Percentiles rank a stretch among this genome's conserved stretches.
These are phyloP conservation scores for Candida railenensis DNA, from an alignment of 805 yeast genomes.

Conservation along the genomic window DNA sequence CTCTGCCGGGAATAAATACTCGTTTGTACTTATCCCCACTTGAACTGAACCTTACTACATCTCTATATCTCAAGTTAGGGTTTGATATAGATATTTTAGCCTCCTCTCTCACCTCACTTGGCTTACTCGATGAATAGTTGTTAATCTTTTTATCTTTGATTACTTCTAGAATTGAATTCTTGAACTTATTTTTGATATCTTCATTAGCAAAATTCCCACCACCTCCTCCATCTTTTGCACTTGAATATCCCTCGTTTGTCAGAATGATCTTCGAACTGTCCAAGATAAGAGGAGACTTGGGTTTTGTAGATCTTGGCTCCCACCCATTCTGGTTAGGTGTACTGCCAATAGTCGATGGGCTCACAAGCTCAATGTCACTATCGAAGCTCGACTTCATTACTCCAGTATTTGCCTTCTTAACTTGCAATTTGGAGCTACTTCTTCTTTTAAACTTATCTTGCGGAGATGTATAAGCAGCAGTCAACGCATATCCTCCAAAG, in stretches of 20 bases:
- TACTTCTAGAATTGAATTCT: conserved; percentile 1
- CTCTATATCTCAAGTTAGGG: conserved; percentile 13
- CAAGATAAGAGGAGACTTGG: background rate
- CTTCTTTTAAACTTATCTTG: background rate
- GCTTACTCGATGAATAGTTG: background rate
- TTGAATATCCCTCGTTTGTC: background rate
- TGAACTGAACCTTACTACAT: conserved; percentile 23
- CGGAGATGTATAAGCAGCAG: background rate
- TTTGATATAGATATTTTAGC: background rate
- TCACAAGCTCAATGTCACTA: background rate
- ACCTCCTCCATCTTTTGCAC: background rate
- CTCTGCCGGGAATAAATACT: conserved; percentile 47
- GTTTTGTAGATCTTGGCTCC: background rate
- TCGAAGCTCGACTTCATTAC: background rate
- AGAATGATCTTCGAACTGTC: background rate
- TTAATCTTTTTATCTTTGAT: background rate
- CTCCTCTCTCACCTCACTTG: background rate
- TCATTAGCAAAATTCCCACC: background rate
- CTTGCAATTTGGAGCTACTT: too few relatives aligned
- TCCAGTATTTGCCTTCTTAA: background rate
- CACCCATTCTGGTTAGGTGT: background rate
- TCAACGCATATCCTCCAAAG: background rate
- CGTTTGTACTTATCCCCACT: conserved; percentile 43
- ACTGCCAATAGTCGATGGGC: background rate
- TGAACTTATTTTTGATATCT: conserved; percentile 8